These are phyloP conservation scores for Rusavskia elegans DNA, from an alignment of 495 filamentous ascomycete genomes.

Conservation along the genomic window DNA sequence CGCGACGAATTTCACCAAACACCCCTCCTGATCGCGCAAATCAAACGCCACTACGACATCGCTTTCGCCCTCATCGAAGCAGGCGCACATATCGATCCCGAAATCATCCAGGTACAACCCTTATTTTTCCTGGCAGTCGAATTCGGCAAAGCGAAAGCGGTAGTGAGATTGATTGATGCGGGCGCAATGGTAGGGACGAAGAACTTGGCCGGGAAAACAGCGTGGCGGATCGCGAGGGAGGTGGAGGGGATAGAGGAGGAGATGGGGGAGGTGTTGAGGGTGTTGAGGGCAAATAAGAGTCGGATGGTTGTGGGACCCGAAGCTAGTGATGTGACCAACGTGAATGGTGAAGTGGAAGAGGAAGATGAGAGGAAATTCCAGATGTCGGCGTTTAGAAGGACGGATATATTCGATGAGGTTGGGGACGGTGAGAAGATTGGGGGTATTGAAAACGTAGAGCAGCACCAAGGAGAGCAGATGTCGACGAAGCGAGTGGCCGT, in stretches of 20 bases:
- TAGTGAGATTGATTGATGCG: neutral
- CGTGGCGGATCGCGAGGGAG: neutral
- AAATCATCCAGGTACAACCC: neutral
- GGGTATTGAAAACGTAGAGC: neutral
- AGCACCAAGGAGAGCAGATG: neutral
- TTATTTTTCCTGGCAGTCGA: constrained; percentile 1
- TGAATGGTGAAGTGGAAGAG: neutral
- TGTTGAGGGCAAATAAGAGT: neutral
- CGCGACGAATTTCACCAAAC: neutral
- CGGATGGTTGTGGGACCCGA: neutral
- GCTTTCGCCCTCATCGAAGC: neutral
- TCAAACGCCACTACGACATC: neutral
- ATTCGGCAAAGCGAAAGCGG: neutral
- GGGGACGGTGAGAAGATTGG: neutral
- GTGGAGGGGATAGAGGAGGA: neutral
- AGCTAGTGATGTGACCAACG: neutral
- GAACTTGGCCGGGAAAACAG: constrained; percentile 1
- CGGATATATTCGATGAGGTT: neutral
- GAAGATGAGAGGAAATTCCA: neutral
- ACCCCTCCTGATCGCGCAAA: neutral
- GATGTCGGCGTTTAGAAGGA: neutral
- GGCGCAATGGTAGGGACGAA: neutral
- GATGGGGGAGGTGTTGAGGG: neutral
- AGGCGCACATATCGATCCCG: neutral
- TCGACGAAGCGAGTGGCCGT: neutral